phyloP scores from a whole-genome alignment of 768 basidiomycete genomes.

The Podaxis sp. region DNA sequence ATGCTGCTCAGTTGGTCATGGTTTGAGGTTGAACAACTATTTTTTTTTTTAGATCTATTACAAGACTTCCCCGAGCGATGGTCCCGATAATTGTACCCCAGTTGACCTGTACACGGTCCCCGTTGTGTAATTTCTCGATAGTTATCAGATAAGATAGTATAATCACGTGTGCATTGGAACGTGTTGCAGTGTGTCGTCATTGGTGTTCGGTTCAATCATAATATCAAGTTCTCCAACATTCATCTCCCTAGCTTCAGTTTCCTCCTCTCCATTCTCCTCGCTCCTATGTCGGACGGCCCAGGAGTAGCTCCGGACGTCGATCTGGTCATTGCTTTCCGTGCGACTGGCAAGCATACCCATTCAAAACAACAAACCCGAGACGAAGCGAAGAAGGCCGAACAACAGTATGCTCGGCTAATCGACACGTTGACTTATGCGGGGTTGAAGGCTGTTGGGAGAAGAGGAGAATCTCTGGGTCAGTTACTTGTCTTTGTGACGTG shows the following conservation, averaged over 20 bases:
- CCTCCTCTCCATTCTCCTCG: background rate
- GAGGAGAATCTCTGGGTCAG: slow-evolving; percentile 76
- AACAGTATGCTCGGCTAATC: slow-evolving; percentile 68
- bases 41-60: slow-evolving; percentile 15
- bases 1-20: background rate
- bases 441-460: slow-evolving; percentile 68
- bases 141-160: background rate
- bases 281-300: slow-evolving; percentile 20
- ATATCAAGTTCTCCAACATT: background rate
- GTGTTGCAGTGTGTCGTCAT: slow-evolving; percentile 12
- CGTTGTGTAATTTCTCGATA: slow-evolving; percentile 1
- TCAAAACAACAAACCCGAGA: slow-evolving; percentile 65
- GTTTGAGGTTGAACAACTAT: background rate
- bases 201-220: background rate
- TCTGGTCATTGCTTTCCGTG: slow-evolving; percentile 71
- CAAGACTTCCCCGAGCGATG: slow-evolving; percentile 7
- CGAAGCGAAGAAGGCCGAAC: slow-evolving; percentile 62
- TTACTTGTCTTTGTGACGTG: slow-evolving; percentile 77
- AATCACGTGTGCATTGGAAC: slow-evolving; percentile 5
- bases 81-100: slow-evolving; percentile 3
- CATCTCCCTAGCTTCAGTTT: background rate
- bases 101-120: slow-evolving; percentile 17
- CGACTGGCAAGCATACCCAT: slow-evolving; percentile 44
- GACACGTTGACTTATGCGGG: slow-evolving; percentile 60
- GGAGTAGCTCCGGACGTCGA: slow-evolving; percentile 56